Evolutionary conservation across 805 yeast species (phyloP).

Genomic region (Grigorovia yakushimaensis): DNA sequence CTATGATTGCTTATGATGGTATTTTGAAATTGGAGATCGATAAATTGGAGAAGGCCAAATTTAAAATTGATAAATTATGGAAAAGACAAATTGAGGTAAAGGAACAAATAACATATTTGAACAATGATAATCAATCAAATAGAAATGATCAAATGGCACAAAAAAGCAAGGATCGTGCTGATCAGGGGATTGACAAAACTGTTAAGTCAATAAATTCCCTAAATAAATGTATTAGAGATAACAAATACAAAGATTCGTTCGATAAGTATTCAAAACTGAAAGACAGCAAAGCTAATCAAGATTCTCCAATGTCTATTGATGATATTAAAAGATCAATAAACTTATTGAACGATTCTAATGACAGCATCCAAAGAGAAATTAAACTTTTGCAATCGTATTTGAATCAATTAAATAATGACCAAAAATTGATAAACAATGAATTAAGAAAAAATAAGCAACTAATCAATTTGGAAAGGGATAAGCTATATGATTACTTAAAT

Average conservation of each 20-base stretch:
- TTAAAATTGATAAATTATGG: conserved; percentile 8
- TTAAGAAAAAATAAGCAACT: conserved; percentile 8
- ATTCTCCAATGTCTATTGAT: background rate
- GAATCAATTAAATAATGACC: conserved; percentile 17
- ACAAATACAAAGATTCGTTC: background rate
- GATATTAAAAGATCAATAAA: conserved; percentile 5
- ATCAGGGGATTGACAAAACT: too few species aligned
- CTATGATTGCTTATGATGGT: conserved; percentile 20
- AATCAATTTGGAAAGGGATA: conserved; percentile 9
- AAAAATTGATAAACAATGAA: conserved; percentile 17
- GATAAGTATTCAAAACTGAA: background rate
- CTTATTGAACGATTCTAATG: conserved; percentile 8
- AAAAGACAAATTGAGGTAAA: conserved; percentile 8
- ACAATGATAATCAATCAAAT: background rate
- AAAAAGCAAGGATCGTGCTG: too few species aligned
- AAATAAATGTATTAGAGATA: background rate
- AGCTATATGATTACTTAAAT: conserved; percentile 9
- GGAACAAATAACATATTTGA: background rate
- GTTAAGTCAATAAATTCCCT: background rate
- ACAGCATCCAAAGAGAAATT: conserved; percentile 11
- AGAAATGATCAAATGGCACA: too few species aligned
- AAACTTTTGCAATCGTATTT: conserved; percentile 15
- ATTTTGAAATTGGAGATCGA: conserved; percentile 16
- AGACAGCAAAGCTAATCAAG: background rate
- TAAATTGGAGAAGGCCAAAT: conserved; percentile 6